A percentile compares a stretch with the other conserved stretches of the same genome.
phyloP scores from a whole-genome alignment of 768 basidiomycete genomes.

The Suillus americanus region DNA sequence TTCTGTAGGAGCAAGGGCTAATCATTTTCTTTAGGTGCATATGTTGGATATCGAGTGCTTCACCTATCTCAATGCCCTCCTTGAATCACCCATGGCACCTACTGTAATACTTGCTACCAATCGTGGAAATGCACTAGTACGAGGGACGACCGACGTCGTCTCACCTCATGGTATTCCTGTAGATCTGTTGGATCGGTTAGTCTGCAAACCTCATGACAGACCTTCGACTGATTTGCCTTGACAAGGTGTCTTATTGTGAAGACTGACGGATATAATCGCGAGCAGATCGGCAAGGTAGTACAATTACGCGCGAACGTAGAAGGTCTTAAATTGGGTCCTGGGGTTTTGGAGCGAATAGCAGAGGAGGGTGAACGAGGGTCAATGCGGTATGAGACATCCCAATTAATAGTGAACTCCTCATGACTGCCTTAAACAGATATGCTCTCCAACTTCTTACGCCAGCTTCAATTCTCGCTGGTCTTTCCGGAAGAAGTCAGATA shows the following conservation, averaged over 20 bases:
- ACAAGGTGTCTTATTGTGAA: slow-evolving; percentile 91
- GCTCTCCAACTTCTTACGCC: slow-evolving; percentile 90
- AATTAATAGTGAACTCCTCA: slow-evolving; percentile 6
- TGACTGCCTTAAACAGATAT: slow-evolving; percentile 51
- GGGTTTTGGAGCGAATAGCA: slow-evolving; percentile 79
- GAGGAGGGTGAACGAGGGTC: slow-evolving; percentile 81
- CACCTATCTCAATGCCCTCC: slow-evolving; percentile 93
- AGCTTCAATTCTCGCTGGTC: slow-evolving; percentile 79
- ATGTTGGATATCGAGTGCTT: slow-evolving; percentile 99
- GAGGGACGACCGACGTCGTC: slow-evolving; percentile 90
- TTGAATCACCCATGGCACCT: slow-evolving; percentile 96
- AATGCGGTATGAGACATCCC: slow-evolving; percentile 54
- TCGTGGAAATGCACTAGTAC: slow-evolving; percentile 86
- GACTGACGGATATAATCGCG: slow-evolving; percentile 78
- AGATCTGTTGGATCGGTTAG: slow-evolving; percentile 88
- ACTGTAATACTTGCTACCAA: slow-evolving; percentile 98
- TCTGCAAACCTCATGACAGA: slow-evolving; percentile 5
- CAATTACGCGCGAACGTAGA: slow-evolving; percentile 86
- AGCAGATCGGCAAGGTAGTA: slow-evolving; percentile 85
- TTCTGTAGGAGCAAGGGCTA: not conserved
- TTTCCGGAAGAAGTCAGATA: slow-evolving; percentile 80
- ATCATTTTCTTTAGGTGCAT: slow-evolving; percentile 67
- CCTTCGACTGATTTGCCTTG: not conserved
- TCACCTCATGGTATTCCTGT: slow-evolving; percentile 93
- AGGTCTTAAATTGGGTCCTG: slow-evolving; percentile 70